phyloP scores from a whole-genome alignment of 1,284 basidiomycete genomes.

The Trametes versicolor region DNA sequence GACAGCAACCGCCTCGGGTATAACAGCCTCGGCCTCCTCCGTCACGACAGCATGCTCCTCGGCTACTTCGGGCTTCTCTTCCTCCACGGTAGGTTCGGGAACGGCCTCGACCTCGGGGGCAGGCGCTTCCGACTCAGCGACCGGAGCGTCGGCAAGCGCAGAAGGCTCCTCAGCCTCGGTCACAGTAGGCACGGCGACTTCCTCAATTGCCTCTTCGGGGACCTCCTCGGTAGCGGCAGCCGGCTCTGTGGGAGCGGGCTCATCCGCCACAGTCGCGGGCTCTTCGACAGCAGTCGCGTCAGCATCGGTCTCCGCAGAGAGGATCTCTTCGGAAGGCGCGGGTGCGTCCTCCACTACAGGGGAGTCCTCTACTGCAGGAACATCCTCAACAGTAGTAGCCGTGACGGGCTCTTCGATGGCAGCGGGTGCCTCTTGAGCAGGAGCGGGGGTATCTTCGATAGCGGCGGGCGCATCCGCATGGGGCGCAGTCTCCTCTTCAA shows the following conservation, averaged over 20 bases:
- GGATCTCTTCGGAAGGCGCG: neutral
- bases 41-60: neutral
- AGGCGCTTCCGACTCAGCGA: neutral
- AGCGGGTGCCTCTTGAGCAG: conserved; percentile 1
- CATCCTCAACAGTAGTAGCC: conserved; percentile 5
- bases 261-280: neutral
- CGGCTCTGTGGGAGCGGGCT: neutral
- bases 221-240: neutral
- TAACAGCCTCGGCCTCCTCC: neutral
- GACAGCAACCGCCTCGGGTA: conserved; percentile 3
- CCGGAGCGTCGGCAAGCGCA: conserved; percentile 16
- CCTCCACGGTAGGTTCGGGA: conserved; percentile 2
- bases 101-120: neutral
- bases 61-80: conserved; percentile 10
- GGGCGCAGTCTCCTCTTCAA: conserved; percentile 13
- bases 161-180: conserved; percentile 4
- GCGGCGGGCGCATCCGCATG: conserved; percentile 16
- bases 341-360: neutral
- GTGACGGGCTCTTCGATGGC: neutral
- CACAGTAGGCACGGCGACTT: neutral
- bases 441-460: conserved; percentile 1
- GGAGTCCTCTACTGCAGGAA: conserved; percentile 3
- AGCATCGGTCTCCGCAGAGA: neutral
- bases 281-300: neutral
- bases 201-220: conserved; percentile 1